Evolutionary conservation across 306 rosid species (phyloP).

Genomic region (Neltuma alba): DNA sequence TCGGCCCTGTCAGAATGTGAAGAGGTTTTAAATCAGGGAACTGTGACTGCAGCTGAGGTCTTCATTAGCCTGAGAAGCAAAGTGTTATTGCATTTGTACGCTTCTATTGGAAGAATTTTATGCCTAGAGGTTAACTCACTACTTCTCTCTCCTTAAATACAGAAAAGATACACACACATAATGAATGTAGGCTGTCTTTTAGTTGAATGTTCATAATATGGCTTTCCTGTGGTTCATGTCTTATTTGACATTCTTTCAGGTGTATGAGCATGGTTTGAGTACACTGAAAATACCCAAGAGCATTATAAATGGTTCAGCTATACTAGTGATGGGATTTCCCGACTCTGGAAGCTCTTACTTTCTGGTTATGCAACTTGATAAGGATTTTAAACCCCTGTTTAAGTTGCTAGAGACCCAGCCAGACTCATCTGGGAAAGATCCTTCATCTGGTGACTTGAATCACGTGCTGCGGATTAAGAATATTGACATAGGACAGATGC

Average conservation of each 20-base stretch:
- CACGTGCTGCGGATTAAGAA: slow-evolving; percentile 70
- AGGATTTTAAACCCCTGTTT: slow-evolving; percentile 86
- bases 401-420: slow-evolving; percentile 84
- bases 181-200: slow-evolving; percentile 32
- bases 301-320: slow-evolving; percentile 67
- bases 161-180: neutral
- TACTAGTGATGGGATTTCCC: slow-evolving; percentile 93
- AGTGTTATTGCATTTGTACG: slow-evolving; percentile 87
- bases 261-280: slow-evolving; percentile 75
- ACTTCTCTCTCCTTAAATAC: slow-evolving; percentile 13
- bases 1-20: slow-evolving; percentile 76
- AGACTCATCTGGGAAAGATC: slow-evolving; percentile 64
- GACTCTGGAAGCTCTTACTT: slow-evolving; percentile 87
- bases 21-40: slow-evolving; percentile 96
- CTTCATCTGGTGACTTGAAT: slow-evolving; percentile 57
- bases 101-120: slow-evolving; percentile 85
- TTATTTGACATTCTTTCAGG: slow-evolving; percentile 59
- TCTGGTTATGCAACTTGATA: slow-evolving; percentile 90
- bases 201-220: slow-evolving; percentile 14
- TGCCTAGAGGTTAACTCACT: slow-evolving; percentile 81
- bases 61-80: slow-evolving; percentile 89
- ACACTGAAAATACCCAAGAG: slow-evolving; percentile 76
- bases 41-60: slow-evolving; percentile 80
- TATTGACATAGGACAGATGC: slow-evolving; percentile 82
- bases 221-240: slow-evolving; percentile 31